These are phyloP conservation scores for Pichia sp. DNA, from an alignment of 1,139 yeast genomes.

Conservation along the genomic window DNA sequence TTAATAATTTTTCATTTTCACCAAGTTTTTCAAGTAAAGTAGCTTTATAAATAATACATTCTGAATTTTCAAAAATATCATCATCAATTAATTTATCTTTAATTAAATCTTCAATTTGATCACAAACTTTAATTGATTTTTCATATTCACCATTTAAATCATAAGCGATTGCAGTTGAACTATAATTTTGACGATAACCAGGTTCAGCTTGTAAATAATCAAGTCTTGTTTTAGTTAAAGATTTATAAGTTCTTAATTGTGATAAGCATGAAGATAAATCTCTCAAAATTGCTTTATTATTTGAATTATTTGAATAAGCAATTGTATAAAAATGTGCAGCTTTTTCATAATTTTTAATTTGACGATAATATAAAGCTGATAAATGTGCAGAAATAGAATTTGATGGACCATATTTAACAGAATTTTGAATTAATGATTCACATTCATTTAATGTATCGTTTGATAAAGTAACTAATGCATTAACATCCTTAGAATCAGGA, in stretches of 20 bases:
- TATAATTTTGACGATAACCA: conserved; percentile 90
- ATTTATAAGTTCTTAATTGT: conserved; percentile 69
- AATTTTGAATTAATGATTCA: conserved; percentile 52
- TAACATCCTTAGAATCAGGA: conserved; percentile 12
- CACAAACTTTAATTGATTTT: conserved; percentile 65
- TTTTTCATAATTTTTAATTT: conserved; percentile 61
- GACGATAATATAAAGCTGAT: conserved; percentile 76
- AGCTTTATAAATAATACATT: conserved; percentile 70
- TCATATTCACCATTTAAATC: conserved; percentile 63
- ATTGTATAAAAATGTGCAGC: conserved; percentile 76
- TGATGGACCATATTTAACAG: conserved; percentile 46
- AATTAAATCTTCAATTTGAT: conserved; percentile 68
- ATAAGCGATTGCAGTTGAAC: conserved; percentile 81
- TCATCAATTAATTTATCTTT: conserved; percentile 60
- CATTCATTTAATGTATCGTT: conserved; percentile 53
- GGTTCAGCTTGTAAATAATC: conserved; percentile 68
- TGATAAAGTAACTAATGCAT: conserved; percentile 34
- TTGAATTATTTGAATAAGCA: conserved; percentile 75
- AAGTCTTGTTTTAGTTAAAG: conserved; percentile 58
- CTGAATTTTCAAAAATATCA: conserved; percentile 75
- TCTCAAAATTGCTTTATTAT: conserved; percentile 71
- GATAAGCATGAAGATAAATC: conserved; percentile 78
- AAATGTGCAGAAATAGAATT: conserved; percentile 78
- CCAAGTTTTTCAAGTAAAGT: conserved; percentile 59
- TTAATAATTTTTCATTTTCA: conserved; percentile 57